Conservation (phyloP, 164 flowering plant species). For the Sedum album region DNA sequence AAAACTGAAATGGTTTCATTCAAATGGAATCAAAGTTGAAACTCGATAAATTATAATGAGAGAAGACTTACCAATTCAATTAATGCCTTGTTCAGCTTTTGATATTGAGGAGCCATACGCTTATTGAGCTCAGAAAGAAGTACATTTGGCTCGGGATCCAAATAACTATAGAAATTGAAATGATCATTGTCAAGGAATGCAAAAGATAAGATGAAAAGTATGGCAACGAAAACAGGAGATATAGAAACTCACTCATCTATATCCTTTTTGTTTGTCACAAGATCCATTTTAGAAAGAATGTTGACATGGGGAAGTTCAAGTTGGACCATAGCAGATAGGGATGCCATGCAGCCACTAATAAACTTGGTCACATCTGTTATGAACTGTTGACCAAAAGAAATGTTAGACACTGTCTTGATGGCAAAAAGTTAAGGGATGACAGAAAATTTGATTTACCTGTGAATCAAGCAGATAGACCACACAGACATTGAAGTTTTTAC, state of each 20-base stretch:
- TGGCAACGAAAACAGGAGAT: neutral
- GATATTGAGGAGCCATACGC: constrained; percentile 83
- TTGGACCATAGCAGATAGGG: constrained; percentile 95
- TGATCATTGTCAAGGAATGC: constrained; percentile 1
- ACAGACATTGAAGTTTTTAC: constrained; percentile 87
- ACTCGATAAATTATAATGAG: no score
- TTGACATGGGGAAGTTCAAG: constrained; percentile 93
- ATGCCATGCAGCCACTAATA: constrained; percentile 95
- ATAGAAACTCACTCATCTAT: constrained; percentile 51
- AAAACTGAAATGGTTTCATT: no score
- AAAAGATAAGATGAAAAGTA: neutral
- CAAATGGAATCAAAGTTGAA: no score
- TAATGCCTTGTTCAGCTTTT: constrained; percentile 72
- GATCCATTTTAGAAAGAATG: constrained; percentile 95
- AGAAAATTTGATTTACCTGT: constrained; percentile 42
- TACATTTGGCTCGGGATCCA: constrained; percentile 67
- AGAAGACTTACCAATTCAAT: constrained; percentile 61
- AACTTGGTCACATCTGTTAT: constrained; percentile 96
- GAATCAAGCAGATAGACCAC: constrained; percentile 93
- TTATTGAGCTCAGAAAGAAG: constrained; percentile 72
- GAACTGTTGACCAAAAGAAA: constrained; percentile 39
- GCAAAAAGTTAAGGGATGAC: neutral
- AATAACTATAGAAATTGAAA: constrained; percentile 33
- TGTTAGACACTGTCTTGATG: neutral
- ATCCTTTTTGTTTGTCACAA: constrained; percentile 64